Base-by-base conservation (phyloP, 2,329 filamentous ascomycete species). In the Epichloe brachyelytri region DNA sequence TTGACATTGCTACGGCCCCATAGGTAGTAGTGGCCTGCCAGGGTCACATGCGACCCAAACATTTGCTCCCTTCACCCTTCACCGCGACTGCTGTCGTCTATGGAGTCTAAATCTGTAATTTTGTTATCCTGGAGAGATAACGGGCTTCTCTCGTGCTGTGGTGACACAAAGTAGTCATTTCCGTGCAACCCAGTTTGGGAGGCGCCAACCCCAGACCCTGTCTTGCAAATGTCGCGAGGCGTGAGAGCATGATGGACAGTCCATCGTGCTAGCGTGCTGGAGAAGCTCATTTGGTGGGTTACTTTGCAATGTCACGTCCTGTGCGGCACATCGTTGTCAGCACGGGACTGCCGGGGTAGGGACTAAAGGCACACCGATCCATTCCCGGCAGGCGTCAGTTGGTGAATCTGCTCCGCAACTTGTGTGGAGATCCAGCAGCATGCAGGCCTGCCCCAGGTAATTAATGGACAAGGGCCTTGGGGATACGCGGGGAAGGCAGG, bases 221-320 rank as follows among this genome's bases (percentile, higher is more conserved):
- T 40, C 50, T 48, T 30, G 46, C n/a, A 45, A 19, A 30, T 38
- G 38, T 26, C 33, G 41, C 43, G 33, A n/a, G 26, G 36, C 22
- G 46, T 10, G 6, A 11, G 12, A 30, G 47, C 46, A 14, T 41
- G 8, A 40, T 17, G 39, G 47, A 43, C 12, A 15, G 46, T 30
- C 46, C 20, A 30, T 48, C 14, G 36, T 40, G 30, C 26, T 26
- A 26, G 22, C n/a, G n/a, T n/a, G n/a, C n/a, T 34, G 4, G n/a
- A 46, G 12, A 19, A 20, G 26, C 7, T n/a, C 34, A 26, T 39
- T n/a, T n/a, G 46, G 48, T 20, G 48, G 14, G 43, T 45, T 50
- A 50, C 48, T 39, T 45, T 33, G 41, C 40, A 50, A 39, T 50
- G 48, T 45, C 22, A 39, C 48, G 33, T 39, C 43, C 41, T 34